A percentile compares a stretch with the other conserved stretches of the same genome.
Evolutionary conservation across 2,329 filamentous ascomycete genomes (phyloP).

Genomic region (Cytospora chrysosperma): DNA sequence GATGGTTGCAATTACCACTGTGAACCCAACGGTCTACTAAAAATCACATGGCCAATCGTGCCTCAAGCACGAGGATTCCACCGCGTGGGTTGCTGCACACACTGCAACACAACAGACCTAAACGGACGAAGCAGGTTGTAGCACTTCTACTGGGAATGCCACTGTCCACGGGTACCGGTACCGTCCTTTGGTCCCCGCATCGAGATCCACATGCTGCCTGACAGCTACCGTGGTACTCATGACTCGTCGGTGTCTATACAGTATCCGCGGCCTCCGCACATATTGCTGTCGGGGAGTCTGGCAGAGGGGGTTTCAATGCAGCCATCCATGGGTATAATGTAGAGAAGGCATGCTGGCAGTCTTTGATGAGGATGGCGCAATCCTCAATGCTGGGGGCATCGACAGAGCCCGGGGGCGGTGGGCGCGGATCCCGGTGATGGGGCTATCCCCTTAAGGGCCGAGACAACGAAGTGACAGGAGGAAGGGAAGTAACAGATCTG

Average conservation of each 20-base stretch:
- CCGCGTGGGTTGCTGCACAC: conserved; percentile 16
- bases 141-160: neutral
- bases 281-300: neutral
- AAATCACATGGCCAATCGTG: neutral
- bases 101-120: neutral
- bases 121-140: neutral
- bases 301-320: neutral
- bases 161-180: neutral
- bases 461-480: neutral
- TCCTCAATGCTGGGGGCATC: neutral
- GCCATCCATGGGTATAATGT: no score
- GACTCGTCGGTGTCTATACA: no score
- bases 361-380: neutral
- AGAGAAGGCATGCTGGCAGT: neutral
- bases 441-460: neutral
- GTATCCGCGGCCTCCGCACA: neutral
- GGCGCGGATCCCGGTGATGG: neutral
- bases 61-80: conserved; percentile 4
- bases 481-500: neutral
- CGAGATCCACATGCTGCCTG: neutral
- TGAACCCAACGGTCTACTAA: neutral
- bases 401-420: neutral
- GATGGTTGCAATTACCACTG: neutral
- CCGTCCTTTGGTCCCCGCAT: neutral
- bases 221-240: neutral